Conservation (phyloP, 2,329 filamentous ascomycete species). For the Ophiostoma himal-ulmi region DNA sequence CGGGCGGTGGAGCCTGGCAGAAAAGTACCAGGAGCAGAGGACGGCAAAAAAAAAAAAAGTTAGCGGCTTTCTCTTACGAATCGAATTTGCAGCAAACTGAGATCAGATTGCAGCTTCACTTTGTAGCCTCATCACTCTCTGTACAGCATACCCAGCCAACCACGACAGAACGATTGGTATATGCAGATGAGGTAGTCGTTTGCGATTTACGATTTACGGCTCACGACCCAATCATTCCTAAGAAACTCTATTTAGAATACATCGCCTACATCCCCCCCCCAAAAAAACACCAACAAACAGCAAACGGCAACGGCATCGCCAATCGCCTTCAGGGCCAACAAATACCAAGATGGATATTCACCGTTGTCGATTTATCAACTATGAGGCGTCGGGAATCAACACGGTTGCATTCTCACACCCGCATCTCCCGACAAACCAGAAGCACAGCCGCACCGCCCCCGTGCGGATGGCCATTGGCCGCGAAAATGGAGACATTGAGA, state of each 20-base stretch:
- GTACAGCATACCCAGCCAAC: neutral
- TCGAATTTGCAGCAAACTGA: conserved; percentile 9
- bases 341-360: conserved; percentile 75
- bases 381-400: conserved; percentile 87
- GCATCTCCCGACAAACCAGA: conserved; percentile 39
- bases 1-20: neutral
- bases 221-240: neutral
- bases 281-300: neutral
- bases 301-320: neutral
- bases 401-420: conserved; percentile 88
- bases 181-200: neutral
- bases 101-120: conserved; percentile 1
- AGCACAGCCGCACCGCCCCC: conserved; percentile 49
- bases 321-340: neutral
- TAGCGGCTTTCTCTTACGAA: conserved; percentile 1
- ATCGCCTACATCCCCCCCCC: neutral
- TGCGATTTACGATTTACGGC: neutral
- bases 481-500: conserved; percentile 92
- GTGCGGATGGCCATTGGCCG: conserved; percentile 82
- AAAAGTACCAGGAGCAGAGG: conserved; percentile 1
- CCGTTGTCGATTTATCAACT: conserved; percentile 92
- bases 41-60: conserved; percentile 14
- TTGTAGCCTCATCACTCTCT: conserved; percentile 1
- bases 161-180: neutral
- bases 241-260: neutral